A percentile compares a stretch with the other conserved stretches of the same genome.
These are phyloP conservation scores for Elongisporangium undulatum DNA, from an alignment of 352 stramenopile species.

Conservation along the genomic window DNA sequence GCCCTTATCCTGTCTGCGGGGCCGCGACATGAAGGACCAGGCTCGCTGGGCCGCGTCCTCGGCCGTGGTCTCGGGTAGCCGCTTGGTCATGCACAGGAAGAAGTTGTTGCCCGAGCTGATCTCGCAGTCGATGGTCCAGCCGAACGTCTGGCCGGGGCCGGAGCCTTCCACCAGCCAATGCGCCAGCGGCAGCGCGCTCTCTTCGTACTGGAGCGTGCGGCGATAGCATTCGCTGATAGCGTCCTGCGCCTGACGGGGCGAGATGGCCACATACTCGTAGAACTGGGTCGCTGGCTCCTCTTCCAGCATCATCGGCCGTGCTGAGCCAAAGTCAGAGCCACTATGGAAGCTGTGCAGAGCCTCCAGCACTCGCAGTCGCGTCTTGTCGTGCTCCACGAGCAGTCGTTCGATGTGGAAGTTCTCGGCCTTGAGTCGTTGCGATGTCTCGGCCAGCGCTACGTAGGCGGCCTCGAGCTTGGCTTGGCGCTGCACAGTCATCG, in stretches of 20 bases:
- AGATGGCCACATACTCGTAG: background rate
- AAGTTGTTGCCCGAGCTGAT: background rate
- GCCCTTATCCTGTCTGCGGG: background rate
- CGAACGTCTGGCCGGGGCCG: background rate
- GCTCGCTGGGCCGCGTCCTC: background rate
- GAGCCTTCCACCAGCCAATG: background rate
- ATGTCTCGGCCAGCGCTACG: background rate
- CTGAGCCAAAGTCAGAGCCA: background rate
- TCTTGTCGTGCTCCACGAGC: background rate
- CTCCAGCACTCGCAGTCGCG: background rate
- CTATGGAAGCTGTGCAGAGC: background rate
- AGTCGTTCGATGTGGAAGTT: background rate
- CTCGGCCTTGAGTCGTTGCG: background rate
- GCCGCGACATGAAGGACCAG: background rate
- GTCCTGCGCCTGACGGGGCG: background rate
- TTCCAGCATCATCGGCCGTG: background rate
- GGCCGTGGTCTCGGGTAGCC: background rate
- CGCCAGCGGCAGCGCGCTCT: background rate
- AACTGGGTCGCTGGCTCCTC: background rate
- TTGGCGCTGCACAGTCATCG: background rate
- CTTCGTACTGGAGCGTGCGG: background rate
- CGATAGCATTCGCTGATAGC: background rate
- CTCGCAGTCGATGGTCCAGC: background rate
- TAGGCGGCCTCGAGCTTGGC: background rate
- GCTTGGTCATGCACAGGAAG: background rate